Base-by-base conservation (phyloP, 148 eudicot species). In the Vaccinium macrocarpon region DNA sequence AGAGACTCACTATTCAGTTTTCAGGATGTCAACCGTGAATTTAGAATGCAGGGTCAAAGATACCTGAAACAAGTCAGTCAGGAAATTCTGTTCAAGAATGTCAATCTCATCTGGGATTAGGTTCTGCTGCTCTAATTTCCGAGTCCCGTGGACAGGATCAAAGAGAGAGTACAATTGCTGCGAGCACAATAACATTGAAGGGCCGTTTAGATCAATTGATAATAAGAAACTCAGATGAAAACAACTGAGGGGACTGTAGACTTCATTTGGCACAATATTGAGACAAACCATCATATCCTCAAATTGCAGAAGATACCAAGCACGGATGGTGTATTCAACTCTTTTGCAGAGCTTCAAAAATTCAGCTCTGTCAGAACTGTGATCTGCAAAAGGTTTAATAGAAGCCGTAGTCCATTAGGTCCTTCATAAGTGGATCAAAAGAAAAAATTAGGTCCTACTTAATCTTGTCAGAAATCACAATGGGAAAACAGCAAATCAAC, bases 121-220 rank as follows among this genome's bases (percentile, higher is more conserved):
- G 18, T 90, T 62, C 85, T 96, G 99, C 86, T 92, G 98, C 88
- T 91, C 92, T 90, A 94, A 88, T 87, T 94, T 96, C 87, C 91
- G 87, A 80, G 93, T 90, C 82, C 99, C 99, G 76, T 90, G 86
- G 82, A 92, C 95, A 79, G 99, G 99, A 85, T 96, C 99, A 88
- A 96, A 94, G 70, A 96, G 95, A 71, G 99, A 88, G 83, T 93
- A 94, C 66, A 96, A 86, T 96, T 96, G 78, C 78, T 75, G 78
- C 53, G 27, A 4, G 29, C 12, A 6, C 62, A 78, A 15, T 10
- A 19, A 52, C 35, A 4, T 46, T 8, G 50, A 25, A 38, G 52
- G 25, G 80, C 52, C 27, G 51, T 15, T 12, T 50, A 10, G 52
- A 77, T 49, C 14, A 77, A 77, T 25, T 25, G 0, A 12, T 49